These are phyloP conservation scores for Lichtheimia ramosa DNA, from an alignment of 371 early-diverging fungal species.

Conservation along the genomic window DNA sequence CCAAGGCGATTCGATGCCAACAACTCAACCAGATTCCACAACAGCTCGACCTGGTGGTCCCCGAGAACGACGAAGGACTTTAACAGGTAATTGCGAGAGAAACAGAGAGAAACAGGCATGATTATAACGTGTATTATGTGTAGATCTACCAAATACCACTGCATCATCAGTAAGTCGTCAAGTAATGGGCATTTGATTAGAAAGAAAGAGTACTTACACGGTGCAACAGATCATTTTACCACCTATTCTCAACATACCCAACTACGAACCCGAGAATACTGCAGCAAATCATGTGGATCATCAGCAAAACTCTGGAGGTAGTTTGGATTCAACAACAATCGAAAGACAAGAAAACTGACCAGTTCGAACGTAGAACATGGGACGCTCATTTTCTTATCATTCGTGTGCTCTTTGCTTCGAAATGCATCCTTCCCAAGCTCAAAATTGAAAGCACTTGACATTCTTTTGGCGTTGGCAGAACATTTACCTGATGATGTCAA, in stretches of 20 bases:
- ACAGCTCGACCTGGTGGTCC: not conserved
- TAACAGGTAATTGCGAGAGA: constrained; percentile 18
- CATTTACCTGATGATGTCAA: constrained; percentile 74
- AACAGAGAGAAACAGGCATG: too few species aligned
- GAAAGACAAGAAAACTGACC: too few species aligned
- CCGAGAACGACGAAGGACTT: constrained; percentile 23
- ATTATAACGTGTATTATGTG: not conserved
- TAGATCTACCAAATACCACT: constrained; percentile 34
- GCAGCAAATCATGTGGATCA: not conserved
- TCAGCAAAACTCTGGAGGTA: constrained; percentile 20
- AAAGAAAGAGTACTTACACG: too few species aligned
- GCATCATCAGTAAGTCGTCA: constrained; percentile 33
- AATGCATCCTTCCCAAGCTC: constrained; percentile 75
- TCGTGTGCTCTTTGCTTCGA: constrained; percentile 71
- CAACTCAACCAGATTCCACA: not conserved
- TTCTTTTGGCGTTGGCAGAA: constrained; percentile 67
- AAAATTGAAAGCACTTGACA: constrained; percentile 74
- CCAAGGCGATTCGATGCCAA: constrained; percentile 17
- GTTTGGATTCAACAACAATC: not conserved
- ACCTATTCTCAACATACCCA: constrained; percentile 47
- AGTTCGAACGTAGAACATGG: constrained; percentile 49
- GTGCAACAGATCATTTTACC: constrained; percentile 34
- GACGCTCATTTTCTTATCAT: constrained; percentile 59
- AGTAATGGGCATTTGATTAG: too few species aligned
- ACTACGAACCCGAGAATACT: constrained; percentile 22